phyloP scores from a whole-genome alignment of 2,329 filamentous ascomycete species.

The Macrophomina phaseolina region DNA sequence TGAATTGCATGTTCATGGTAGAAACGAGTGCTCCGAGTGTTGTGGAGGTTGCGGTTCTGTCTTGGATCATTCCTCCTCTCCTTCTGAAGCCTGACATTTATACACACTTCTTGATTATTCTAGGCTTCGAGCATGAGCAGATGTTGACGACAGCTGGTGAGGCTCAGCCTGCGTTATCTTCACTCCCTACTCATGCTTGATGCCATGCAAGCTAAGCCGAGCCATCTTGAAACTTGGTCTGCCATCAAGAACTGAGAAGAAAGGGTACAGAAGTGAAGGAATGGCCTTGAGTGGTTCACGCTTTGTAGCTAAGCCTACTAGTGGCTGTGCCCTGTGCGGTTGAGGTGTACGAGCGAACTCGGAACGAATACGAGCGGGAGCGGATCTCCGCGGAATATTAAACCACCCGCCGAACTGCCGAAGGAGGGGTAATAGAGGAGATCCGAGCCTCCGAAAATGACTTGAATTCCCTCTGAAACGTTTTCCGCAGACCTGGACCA shows the following conservation, averaged over 20 bases:
- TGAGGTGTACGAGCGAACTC: background rate
- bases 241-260: background rate
- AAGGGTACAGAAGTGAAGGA: background rate
- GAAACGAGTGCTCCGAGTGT: background rate
- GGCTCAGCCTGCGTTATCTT: background rate
- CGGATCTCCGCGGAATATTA: background rate
- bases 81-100: too few relatives aligned
- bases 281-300: background rate
- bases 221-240: background rate
- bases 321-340: background rate
- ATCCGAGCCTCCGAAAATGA: background rate
- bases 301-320: slow-evolving; percentile 2
- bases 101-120: too few relatives aligned
- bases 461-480: background rate
- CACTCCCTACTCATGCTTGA: background rate
- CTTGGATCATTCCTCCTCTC: too few relatives aligned
- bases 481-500: background rate
- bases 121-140: background rate
- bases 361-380: background rate
- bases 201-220: background rate
- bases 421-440: background rate
- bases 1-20: background rate
- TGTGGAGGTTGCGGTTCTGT: too few relatives aligned
- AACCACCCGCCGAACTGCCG: background rate
- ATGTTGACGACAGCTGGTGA: background rate